A percentile compares a stretch with the other conserved stretches of the same genome.
These are phyloP conservation scores for Onygena corvina DNA, from an alignment of 2,329 filamentous ascomycete genomes.

Conservation along the genomic window DNA sequence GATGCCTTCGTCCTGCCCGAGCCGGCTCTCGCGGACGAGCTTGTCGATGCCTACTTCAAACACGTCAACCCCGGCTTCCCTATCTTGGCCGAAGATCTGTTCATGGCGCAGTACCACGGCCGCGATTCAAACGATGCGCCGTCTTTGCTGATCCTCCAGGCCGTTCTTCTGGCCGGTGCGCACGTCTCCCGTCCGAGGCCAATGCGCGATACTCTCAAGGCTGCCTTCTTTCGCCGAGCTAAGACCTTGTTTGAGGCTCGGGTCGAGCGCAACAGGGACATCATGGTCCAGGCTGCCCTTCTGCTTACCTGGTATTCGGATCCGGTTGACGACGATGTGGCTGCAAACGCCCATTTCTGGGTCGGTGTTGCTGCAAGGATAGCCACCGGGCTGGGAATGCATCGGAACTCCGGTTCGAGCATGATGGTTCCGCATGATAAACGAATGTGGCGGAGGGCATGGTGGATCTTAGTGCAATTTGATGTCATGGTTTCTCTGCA, in stretches of 20 bases:
- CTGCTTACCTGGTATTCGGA: slow-evolving; percentile 47
- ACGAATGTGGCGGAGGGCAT: slow-evolving; percentile 34
- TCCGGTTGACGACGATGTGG: slow-evolving; percentile 41
- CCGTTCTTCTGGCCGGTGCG: slow-evolving; percentile 41
- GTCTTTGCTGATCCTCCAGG: slow-evolving; percentile 40
- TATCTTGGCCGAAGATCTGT: slow-evolving; percentile 41
- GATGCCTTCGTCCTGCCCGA: slow-evolving; percentile 42
- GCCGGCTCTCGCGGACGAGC: slow-evolving; percentile 38
- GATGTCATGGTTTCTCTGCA: slow-evolving; percentile 35
- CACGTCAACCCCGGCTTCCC: slow-evolving; percentile 43
- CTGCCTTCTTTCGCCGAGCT: slow-evolving; percentile 41
- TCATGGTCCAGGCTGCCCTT: slow-evolving; percentile 44
- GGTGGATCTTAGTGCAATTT: slow-evolving; percentile 36
- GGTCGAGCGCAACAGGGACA: slow-evolving; percentile 43
- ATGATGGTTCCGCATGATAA: slow-evolving; percentile 32
- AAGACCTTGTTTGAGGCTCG: slow-evolving; percentile 44
- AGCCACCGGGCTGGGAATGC: slow-evolving; percentile 45
- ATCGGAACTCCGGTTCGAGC: slow-evolving; percentile 33
- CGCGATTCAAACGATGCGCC: slow-evolving; percentile 36
- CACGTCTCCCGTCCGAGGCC: slow-evolving; percentile 36
- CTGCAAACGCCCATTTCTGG: slow-evolving; percentile 44
- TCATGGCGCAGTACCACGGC: slow-evolving; percentile 40
- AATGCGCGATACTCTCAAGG: slow-evolving; percentile 36
- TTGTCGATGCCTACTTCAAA: slow-evolving; percentile 41
- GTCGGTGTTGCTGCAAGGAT: slow-evolving; percentile 42